Percentiles rank a stretch among this genome's conserved stretches.
Conservation (phyloP, 1,284 basidiomycete species). For the Porodaedalea pini region DNA sequence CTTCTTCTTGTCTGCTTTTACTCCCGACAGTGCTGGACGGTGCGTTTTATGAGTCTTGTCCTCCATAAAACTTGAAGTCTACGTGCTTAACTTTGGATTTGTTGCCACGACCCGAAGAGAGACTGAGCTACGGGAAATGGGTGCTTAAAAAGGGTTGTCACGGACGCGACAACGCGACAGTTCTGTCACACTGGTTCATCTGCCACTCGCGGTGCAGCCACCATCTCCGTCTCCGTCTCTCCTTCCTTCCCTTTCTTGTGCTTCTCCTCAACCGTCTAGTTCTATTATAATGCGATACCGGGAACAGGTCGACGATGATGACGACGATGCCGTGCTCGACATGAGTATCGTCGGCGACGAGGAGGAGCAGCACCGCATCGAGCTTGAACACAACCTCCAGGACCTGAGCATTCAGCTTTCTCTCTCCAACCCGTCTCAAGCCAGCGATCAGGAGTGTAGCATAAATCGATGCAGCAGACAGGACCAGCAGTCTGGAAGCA, state of each 20-base stretch:
- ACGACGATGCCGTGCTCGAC: conserved; percentile 26
- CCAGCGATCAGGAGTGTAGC: conserved; percentile 38
- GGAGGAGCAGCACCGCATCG: conserved; percentile 66
- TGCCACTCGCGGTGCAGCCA: neutral
- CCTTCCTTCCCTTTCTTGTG: neutral
- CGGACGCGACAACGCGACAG: neutral
- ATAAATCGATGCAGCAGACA: neutral
- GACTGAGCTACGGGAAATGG: no score
- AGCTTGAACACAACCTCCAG: conserved; percentile 70
- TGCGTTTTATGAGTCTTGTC: conserved; percentile 75
- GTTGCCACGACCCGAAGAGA: neutral
- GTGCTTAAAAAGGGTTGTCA: neutral
- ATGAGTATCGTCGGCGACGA: conserved; percentile 61
- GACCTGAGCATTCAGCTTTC: conserved; percentile 66
- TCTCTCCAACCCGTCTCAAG: conserved; percentile 38
- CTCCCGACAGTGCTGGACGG: conserved; percentile 47
- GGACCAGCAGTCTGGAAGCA: conserved; percentile 16
- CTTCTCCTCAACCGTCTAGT: neutral
- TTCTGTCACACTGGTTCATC: conserved; percentile 11
- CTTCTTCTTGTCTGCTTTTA: conserved; percentile 60
- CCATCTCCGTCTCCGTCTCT: neutral
- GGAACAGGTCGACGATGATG: conserved; percentile 1
- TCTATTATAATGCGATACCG: conserved; percentile 12
- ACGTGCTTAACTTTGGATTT: neutral
- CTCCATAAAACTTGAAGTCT: conserved; percentile 45